Conservation (phyloP, 2,329 filamentous ascomycete species). For the Rutstroemia sp. region DNA sequence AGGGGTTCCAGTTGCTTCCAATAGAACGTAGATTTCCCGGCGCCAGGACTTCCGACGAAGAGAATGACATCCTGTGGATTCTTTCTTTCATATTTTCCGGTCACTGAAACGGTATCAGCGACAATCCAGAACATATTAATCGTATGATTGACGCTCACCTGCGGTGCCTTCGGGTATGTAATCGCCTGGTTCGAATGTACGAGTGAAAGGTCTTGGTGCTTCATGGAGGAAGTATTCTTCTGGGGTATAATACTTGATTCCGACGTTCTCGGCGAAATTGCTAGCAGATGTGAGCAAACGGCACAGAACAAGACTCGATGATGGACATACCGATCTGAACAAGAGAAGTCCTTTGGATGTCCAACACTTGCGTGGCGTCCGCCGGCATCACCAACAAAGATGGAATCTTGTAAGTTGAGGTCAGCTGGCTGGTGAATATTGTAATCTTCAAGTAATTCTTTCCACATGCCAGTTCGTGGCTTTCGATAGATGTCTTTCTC, state of each 20-base stretch:
- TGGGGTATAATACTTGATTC: slow-evolving; percentile 74
- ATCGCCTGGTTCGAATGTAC: slow-evolving; percentile 62
- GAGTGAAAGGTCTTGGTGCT: slow-evolving; percentile 53
- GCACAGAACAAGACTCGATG: not conserved
- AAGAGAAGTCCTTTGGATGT: slow-evolving; percentile 54
- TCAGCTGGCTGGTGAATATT: slow-evolving; percentile 35
- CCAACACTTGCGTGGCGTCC: slow-evolving; percentile 44
- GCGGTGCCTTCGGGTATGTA: slow-evolving; percentile 37
- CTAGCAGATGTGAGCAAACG: slow-evolving; percentile 33
- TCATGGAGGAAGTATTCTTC: slow-evolving; percentile 84
- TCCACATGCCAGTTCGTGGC: slow-evolving; percentile 86
- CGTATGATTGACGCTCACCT: slow-evolving; percentile 17
- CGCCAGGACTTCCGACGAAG: slow-evolving; percentile 81
- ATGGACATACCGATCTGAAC: slow-evolving; percentile 43
- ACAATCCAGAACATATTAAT: not conserved
- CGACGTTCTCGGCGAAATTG: slow-evolving; percentile 80
- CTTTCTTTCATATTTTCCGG: slow-evolving; percentile 41
- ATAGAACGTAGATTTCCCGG: slow-evolving; percentile 90
- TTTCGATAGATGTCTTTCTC: slow-evolving; percentile 77
- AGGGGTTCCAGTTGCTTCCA: slow-evolving; percentile 69
- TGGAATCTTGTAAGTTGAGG: slow-evolving; percentile 62
- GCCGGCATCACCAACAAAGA: slow-evolving; percentile 87
- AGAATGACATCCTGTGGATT: slow-evolving; percentile 69
- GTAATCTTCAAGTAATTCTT: slow-evolving; percentile 48
- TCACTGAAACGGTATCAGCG: slow-evolving; percentile 17